Evolutionary conservation across 208 protist species (phyloP), one percentile per base, ranked within the genome.

Genomic region (Acanthamoeba lenticulata): DNA sequence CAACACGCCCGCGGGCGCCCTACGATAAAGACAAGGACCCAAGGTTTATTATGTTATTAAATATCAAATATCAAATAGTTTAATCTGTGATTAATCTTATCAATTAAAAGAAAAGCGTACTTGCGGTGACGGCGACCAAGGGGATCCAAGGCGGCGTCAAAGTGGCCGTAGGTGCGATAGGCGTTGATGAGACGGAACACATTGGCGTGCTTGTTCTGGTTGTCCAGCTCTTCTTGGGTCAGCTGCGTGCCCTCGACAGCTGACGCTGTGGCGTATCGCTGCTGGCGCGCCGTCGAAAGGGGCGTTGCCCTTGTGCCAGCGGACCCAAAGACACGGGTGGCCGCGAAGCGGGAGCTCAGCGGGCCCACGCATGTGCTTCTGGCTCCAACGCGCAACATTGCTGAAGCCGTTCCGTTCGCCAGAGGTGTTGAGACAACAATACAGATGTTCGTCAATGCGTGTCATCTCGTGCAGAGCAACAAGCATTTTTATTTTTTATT

Each of bases 101-200:
- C n/a, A n/a, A n/a, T n/a, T n/a, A n/a, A n/a, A 83, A 74, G n/a
- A 2, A 19, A 11, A 42, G 89, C 9, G 7, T n/a, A 93, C 4
- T 9, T 4, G 62, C 57, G 81, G 47, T 34, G 36, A 13, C 29
- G 32, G 24, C 45, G 57, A n/a, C 60, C 90, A 1, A 96, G 79
- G 34, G 95, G 95, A 90, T 96, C 95, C 27, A 96, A 67, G 15
- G 57, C 60, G 36, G 95, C 94, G n/a, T 81, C 47, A 9, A 96
- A 69, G 79, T 96, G 94, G 44, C 95, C 95, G 86, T 96, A 65
- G 17, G 44, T 44, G 81, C 95, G 86, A 52, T 94, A 96, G 34
- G 95, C 95, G 60, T 95, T 47, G 29, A 96, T 52, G 29, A 96
- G 55, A 21, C 74, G 74, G 38, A 86, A 34, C 74, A 86, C 38